Base-by-base conservation (phyloP, 495 filamentous ascomycete species). In the Daldinia concentrica region DNA sequence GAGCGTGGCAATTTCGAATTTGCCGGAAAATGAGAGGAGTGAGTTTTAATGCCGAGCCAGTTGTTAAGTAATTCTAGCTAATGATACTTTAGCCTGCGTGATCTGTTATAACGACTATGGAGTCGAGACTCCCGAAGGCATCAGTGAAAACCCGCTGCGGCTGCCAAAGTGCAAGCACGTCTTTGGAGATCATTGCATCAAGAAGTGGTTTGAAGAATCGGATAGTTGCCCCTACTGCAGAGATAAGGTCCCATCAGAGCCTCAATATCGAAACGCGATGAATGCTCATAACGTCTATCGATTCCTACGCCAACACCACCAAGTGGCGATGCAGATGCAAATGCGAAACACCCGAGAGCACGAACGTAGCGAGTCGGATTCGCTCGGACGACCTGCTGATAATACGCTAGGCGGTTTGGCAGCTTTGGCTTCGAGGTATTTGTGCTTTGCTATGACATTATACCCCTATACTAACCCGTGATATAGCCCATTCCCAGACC, bases 71-170 rank as follows among this genome's bases (percentile, higher is more conserved):
- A 39, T 52, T 24, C 9, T 58, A 58, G 50, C 70, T 73, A 62
- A 66, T 50, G 4, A 34, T 68, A 24, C 22, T 36, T 36, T 63
- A 88, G 85, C 77, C 6, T 88, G 86, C 63, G 81, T 84, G 15
- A 88, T 88, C 29, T 88, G 86, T 73, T 88, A 88, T 72, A 87
- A 87, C 55, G 85, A 84, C 15, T 86, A 86, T 62, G 85, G 86
- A 34, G 74, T 79, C 22, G 62, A 71, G 52, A 86, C 80, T 29
- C 85, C 85, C 3, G 86, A 88, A 57, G 86, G 86, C 15, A 71
- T 83, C 6, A 79, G 78, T 45, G 86, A 88, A 58, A 75, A 73
- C 1, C 84, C 86, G 11, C 73, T 87, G 15, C 84, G 83, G 5
- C 76, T 88, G 29, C 85, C 86, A 12, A 83, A 82, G 60, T 88